Conservation (phyloP, 495 filamentous ascomycete genomes). For the Penicillium pancosmium region DNA sequence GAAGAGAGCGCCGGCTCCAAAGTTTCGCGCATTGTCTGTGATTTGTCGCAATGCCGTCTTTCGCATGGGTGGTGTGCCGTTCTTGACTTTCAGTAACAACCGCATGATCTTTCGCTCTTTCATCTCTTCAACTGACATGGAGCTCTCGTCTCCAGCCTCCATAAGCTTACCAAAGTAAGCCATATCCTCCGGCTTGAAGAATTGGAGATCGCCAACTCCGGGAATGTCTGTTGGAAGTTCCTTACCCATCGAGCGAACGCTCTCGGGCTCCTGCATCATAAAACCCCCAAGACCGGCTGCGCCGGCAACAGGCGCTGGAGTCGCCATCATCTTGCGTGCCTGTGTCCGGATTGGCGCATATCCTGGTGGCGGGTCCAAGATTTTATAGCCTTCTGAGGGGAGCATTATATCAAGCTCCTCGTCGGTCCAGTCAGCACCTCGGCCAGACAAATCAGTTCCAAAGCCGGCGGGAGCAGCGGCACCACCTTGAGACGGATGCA, state of each 20-base stretch:
- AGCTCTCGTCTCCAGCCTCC: conserved; percentile 90
- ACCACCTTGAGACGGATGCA: conserved; percentile 73
- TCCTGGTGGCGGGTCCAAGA: conserved; percentile 89
- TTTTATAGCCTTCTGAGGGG: conserved; percentile 89
- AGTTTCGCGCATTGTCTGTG: conserved; percentile 96
- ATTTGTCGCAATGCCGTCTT: conserved; percentile 98
- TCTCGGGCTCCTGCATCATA: conserved; percentile 97
- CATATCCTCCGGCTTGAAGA: conserved; percentile 99
- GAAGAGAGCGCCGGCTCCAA: conserved; percentile 92
- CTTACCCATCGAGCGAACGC: conserved; percentile 76
- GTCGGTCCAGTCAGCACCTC: conserved; percentile 81
- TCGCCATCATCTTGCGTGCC: conserved; percentile 75
- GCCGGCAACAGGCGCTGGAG: conserved; percentile 66
- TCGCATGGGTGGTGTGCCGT: conserved; percentile 97
- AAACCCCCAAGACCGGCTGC: conserved; percentile 75
- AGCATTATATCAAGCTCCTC: conserved; percentile 94
- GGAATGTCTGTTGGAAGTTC: conserved; percentile 96
- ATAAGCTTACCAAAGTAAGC: conserved; percentile 98
- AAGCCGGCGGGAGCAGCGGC: conserved; percentile 64
- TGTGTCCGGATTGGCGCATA: conserved; percentile 84
- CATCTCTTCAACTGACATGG: conserved; percentile 89
- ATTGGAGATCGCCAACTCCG: conserved; percentile 95
- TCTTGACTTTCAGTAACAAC: conserved; percentile 96
- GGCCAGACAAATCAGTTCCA: conserved; percentile 77
- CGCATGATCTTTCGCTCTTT: conserved; percentile 99